phyloP scores from a whole-genome alignment of 306 rosid genomes.

The Glycine soja region DNA sequence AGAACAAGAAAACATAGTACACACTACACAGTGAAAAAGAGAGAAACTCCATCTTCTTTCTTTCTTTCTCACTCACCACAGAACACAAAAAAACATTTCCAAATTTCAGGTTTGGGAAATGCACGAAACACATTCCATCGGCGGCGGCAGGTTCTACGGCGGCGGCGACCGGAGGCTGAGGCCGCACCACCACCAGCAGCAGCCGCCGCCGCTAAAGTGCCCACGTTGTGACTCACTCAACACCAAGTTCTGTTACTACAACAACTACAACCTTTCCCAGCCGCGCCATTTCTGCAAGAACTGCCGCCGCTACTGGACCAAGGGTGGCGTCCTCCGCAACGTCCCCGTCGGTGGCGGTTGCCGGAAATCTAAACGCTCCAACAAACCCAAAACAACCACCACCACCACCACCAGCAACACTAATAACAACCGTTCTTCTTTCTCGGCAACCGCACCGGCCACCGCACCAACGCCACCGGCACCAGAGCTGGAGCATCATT shows the following conservation, averaged over 20 bases:
- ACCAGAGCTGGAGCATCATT: slow-evolving; percentile 48
- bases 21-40: neutral
- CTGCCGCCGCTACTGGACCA: slow-evolving; percentile 97
- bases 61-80: no score
- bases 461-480: neutral
- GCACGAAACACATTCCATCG: slow-evolving; percentile 73
- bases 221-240: slow-evolving; percentile 86
- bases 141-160: slow-evolving; percentile 56
- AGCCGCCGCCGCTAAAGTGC: slow-evolving; percentile 70
- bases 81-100: neutral
- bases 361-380: slow-evolving; percentile 80
- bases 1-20: neutral
- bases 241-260: slow-evolving; percentile 93
- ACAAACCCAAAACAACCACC: slow-evolving; percentile 44
- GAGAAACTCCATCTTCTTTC: no score
- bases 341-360: slow-evolving; percentile 90
- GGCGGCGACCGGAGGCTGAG: slow-evolving; percentile 63
- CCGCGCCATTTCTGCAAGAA: slow-evolving; percentile 93
- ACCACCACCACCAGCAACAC: neutral
- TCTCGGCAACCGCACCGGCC: slow-evolving; percentile 12
- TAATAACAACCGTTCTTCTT: slow-evolving; percentile 34
- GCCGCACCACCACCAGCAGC: slow-evolving; percentile 45
- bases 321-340: slow-evolving; percentile 95
- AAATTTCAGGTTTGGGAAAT: slow-evolving; percentile 42
- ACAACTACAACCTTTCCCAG: slow-evolving; percentile 93